These are phyloP conservation scores for Pseudonitzschia delicatissima DNA, from an alignment of 108 stramenopile genomes.

Conservation along the genomic window DNA sequence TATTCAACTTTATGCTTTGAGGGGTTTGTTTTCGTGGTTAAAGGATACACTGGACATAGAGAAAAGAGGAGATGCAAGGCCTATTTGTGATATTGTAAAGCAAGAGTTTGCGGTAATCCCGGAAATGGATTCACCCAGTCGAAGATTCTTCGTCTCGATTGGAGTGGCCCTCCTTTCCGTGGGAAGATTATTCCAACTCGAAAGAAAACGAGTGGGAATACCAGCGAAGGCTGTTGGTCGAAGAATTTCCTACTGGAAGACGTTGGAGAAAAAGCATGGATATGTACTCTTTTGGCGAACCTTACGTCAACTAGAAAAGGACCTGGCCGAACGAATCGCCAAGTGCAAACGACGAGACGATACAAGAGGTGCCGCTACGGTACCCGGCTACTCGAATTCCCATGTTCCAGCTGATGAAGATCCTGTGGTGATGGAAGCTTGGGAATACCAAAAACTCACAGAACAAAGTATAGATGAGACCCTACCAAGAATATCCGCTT, in stretches of 20 bases:
- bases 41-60: not conserved
- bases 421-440: conserved; percentile 53
- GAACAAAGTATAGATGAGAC: not conserved
- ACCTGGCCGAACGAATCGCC: conserved; percentile 57
- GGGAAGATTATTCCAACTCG: conserved; percentile 41
- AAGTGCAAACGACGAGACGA: conserved; percentile 80
- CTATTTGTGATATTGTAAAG: no score
- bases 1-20: conserved; percentile 73
- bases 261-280: no score
- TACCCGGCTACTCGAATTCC: conserved; percentile 67
- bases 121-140: no score
- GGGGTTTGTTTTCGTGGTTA: conserved; percentile 47
- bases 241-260: conserved; percentile 63
- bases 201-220: conserved; percentile 43
- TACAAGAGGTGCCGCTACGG: conserved; percentile 59
- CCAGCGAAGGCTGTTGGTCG: conserved; percentile 48
- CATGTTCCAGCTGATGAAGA: conserved; percentile 71
- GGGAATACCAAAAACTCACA: conserved; percentile 22
- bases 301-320: conserved; percentile 62
- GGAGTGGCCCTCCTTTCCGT: conserved; percentile 65
- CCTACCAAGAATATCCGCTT: no score
- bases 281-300: no score
- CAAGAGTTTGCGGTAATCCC: no score
- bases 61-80: not conserved
- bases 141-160: conserved; percentile 1